Conservation (phyloP, 176 grass and related monocot species). For the Raddia guianensis region DNA sequence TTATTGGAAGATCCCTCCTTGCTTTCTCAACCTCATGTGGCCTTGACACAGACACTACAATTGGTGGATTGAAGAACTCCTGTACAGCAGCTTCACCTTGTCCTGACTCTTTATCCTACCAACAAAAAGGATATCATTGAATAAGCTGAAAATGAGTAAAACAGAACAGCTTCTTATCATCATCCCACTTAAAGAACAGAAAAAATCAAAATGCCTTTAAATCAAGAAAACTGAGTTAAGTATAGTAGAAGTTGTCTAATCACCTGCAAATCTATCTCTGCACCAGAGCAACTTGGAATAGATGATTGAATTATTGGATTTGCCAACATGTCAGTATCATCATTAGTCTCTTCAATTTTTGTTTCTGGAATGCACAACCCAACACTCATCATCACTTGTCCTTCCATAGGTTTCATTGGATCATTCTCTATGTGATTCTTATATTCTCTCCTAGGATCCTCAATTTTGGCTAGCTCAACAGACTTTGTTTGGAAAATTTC, state of each 20-base stretch:
- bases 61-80: constrained; percentile 53
- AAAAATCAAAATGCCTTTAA: constrained; percentile 7
- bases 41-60: constrained; percentile 81
- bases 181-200: constrained; percentile 24
- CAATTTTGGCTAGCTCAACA: constrained; percentile 32
- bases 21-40: constrained; percentile 77
- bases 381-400: constrained; percentile 30
- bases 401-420: constrained; percentile 25
- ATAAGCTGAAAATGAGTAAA: constrained; percentile 15
- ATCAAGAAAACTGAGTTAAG: background rate
- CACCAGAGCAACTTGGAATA: constrained; percentile 35
- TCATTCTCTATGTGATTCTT: constrained; percentile 25
- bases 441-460: background rate
- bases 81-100: constrained; percentile 40
- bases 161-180: constrained; percentile 20
- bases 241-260: background rate
- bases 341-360: constrained; percentile 31
- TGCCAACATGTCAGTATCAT: constrained; percentile 29
- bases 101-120: constrained; percentile 51
- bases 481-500: constrained; percentile 28
- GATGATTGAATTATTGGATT: constrained; percentile 40
- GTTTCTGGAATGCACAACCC: constrained; percentile 14
- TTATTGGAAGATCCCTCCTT: constrained; percentile 93
- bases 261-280: constrained; percentile 50
- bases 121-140: constrained; percentile 25